phyloP scores from a whole-genome alignment of 2,329 filamentous ascomycete genomes.

The Botrytis fabae region DNA sequence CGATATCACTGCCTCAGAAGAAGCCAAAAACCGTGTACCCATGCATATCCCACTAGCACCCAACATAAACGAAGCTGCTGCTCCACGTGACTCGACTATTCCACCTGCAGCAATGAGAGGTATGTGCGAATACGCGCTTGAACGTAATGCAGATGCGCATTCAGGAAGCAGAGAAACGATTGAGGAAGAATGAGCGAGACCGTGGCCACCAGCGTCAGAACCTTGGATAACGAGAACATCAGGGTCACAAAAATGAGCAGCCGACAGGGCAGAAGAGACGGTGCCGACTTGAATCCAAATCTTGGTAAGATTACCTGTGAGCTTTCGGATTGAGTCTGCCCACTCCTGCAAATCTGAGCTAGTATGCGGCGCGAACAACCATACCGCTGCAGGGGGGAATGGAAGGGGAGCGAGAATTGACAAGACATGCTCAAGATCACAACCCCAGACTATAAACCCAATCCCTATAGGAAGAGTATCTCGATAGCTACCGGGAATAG shows the following conservation, averaged over 20 bases:
- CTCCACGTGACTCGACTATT: constrained; percentile 42
- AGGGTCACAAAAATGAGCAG: constrained; percentile 32
- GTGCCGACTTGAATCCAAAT: constrained; percentile 44
- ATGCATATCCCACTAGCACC: constrained; percentile 48
- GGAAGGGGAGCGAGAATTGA: constrained; percentile 38
- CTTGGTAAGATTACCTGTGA: constrained; percentile 31
- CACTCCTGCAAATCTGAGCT: constrained; percentile 37
- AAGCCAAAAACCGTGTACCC: constrained; percentile 53
- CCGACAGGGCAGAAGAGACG: constrained; percentile 36
- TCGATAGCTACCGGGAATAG: constrained; percentile 21
- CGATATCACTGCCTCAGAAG: constrained; percentile 48
- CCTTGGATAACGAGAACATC: constrained; percentile 44
- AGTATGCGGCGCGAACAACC: constrained; percentile 49
- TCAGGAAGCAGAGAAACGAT: constrained; percentile 44
- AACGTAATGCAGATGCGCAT: constrained; percentile 37
- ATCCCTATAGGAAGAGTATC: constrained; percentile 48
- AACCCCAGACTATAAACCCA: constrained; percentile 50
- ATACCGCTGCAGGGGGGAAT: constrained; percentile 44
- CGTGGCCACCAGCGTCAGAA: constrained; percentile 44
- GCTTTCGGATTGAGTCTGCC: constrained; percentile 37
- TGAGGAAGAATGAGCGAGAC: constrained; percentile 37
- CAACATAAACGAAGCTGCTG: constrained; percentile 41
- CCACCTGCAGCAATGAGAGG: constrained; percentile 43
- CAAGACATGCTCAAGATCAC: constrained; percentile 41
- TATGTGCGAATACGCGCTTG: constrained; percentile 32